Conservation (phyloP, 2,329 filamentous ascomycete genomes). For the Monilinia laxa region DNA sequence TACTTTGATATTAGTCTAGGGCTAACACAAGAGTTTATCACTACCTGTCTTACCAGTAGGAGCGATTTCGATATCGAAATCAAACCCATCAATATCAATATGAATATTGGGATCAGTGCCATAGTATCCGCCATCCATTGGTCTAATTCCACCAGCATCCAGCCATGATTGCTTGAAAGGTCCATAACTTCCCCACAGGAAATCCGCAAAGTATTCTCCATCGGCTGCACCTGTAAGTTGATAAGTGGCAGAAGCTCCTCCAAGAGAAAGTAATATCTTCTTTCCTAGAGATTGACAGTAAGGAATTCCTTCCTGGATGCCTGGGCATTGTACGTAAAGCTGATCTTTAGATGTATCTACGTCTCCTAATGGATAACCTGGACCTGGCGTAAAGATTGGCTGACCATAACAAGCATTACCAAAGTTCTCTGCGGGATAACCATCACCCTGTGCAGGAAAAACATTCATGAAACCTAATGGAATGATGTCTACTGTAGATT, state of each 20-base stretch:
- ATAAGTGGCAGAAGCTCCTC: constrained; percentile 39
- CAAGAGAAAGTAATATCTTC: constrained; percentile 46
- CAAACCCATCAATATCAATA: constrained; percentile 40
- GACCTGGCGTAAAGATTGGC: constrained; percentile 38
- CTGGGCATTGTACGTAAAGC: constrained; percentile 42
- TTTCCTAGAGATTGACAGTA: constrained; percentile 44
- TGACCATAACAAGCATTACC: constrained; percentile 45
- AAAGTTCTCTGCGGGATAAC: constrained; percentile 45
- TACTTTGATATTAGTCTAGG: constrained; percentile 25
- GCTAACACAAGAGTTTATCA: not conserved
- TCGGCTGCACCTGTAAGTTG: constrained; percentile 43
- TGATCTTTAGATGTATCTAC: constrained; percentile 39
- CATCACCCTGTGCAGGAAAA: constrained; percentile 47
- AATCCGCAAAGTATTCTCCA: constrained; percentile 42
- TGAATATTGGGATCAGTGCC: constrained; percentile 24
- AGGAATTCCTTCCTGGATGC: constrained; percentile 43
- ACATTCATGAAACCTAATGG: constrained; percentile 46
- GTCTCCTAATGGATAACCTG: constrained; percentile 34
- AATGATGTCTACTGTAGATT: constrained; percentile 46
- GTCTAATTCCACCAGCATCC: constrained; percentile 36
- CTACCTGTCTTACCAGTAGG: constrained; percentile 26
- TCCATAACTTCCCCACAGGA: constrained; percentile 46
- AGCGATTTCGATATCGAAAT: constrained; percentile 39
- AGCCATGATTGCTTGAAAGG: constrained; percentile 41
- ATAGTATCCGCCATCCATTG: constrained; percentile 33